Conservation (phyloP, 345 rosid genomes). For the Diplotaxis tenuifolia region DNA sequence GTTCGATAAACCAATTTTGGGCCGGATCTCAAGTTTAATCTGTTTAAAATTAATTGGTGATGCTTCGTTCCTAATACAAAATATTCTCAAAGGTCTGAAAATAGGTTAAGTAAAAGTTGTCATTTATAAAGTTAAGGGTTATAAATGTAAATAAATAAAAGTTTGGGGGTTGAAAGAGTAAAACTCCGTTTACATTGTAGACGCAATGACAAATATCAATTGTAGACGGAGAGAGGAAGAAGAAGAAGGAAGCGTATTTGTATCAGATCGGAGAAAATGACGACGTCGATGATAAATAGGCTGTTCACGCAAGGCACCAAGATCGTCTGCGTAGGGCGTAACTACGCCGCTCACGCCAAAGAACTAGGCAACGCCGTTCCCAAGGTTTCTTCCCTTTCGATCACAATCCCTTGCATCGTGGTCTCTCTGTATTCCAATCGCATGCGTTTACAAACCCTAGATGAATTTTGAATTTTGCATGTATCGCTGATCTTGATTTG, state of each 20-base stretch:
- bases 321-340: slow-evolving; percentile 94
- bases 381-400: slow-evolving; percentile 45
- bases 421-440: not conserved
- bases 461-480: no score
- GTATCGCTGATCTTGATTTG: not conserved
- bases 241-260: not conserved
- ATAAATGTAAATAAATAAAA: not conserved
- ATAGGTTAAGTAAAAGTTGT: not conserved
- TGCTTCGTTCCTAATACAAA: no score
- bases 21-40: no score
- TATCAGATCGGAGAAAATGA: slow-evolving; percentile 26
- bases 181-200: not conserved
- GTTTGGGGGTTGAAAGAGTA: not conserved
- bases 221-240: not conserved
- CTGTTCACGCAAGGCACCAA: slow-evolving; percentile 74
- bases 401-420: not conserved
- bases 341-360: slow-evolving; percentile 96
- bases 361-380: slow-evolving; percentile 99
- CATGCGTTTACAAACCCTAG: not conserved
- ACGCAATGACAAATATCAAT: not conserved
- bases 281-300: slow-evolving; percentile 50
- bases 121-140: slow-evolving; percentile 1
- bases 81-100: no score
- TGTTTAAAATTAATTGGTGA: no score
- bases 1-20: no score